phyloP scores from a whole-genome alignment of 2,329 filamentous ascomycete genomes.

The Teratosphaeriaceae sp. region DNA sequence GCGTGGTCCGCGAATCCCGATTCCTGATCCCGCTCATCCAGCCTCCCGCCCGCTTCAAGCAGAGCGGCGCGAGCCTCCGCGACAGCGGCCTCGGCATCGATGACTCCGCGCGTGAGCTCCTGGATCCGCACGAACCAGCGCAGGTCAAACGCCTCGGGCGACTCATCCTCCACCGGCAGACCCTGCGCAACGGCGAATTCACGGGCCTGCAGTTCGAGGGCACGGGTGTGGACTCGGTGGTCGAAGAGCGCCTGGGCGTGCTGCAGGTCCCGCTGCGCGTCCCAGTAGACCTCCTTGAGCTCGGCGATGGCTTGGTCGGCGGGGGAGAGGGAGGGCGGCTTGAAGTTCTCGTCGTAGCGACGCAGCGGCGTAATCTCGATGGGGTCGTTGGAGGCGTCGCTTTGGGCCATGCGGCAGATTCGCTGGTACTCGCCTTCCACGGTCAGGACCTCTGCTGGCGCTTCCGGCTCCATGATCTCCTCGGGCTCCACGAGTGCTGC shows the following conservation, averaged over 20 bases:
- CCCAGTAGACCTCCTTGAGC: constrained; percentile 4
- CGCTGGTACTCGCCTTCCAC: not conserved
- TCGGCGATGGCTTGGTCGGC: constrained; percentile 6
- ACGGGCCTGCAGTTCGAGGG: constrained; percentile 4
- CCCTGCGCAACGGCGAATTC: constrained; percentile 2
- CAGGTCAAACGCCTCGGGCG: constrained; percentile 8
- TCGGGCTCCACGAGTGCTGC: not conserved
- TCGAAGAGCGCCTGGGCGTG: constrained; percentile 5
- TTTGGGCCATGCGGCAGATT: not conserved
- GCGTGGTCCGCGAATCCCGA: constrained; percentile 14
- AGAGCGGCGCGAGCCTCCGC: constrained; percentile 7
- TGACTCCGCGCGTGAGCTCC: constrained; percentile 13
- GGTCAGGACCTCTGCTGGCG: not conserved
- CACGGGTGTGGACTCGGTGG: constrained; percentile 1
- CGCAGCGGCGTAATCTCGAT: constrained; percentile 1
- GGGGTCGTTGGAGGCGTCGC: not conserved
- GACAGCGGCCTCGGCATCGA: constrained; percentile 15
- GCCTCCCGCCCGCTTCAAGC: constrained; percentile 8
- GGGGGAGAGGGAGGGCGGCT: constrained; percentile 1
- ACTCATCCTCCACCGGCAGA: constrained; percentile 5
- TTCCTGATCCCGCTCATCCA: constrained; percentile 7
- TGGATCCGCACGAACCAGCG: constrained; percentile 9
- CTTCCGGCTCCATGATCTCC: not conserved
- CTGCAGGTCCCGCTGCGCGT: not conserved
- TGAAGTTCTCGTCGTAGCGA: constrained; percentile 2